Evolutionary conservation across 1,284 basidiomycete species (phyloP).

Genomic region (Ceratobasidium sp.): DNA sequence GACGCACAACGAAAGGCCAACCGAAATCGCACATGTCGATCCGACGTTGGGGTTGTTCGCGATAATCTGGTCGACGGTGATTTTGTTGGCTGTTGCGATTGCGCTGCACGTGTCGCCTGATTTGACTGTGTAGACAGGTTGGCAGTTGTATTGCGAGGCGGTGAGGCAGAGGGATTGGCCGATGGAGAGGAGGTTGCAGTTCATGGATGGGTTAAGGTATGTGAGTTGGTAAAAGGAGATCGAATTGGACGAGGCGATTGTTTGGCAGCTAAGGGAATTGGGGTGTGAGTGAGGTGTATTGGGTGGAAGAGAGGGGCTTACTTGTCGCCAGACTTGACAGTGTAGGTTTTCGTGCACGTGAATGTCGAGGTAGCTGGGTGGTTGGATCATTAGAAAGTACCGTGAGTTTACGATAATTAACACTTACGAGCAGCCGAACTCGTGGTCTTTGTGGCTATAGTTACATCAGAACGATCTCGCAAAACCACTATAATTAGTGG

Average conservation of each 20-base stretch:
- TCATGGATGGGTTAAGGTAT: conserved; percentile 14
- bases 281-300: too few relatives aligned
- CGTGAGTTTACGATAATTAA: neutral
- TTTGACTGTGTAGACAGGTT: neutral
- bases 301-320: neutral
- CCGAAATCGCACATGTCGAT: neutral
- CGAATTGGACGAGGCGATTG: conserved; percentile 9
- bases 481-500: too few relatives aligned
- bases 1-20: neutral
- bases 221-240: conserved; percentile 20
- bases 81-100: neutral
- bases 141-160: neutral
- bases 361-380: neutral
- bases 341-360: conserved; percentile 5
- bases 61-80: neutral
- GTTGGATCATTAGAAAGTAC: too few relatives aligned
- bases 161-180: conserved; percentile 21
- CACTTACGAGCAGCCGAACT: neutral
- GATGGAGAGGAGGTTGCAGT: conserved; percentile 21
- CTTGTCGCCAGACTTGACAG: conserved; percentile 13
- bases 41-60: conserved; percentile 14
- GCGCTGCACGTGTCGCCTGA: neutral
- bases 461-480: neutral
- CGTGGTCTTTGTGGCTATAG: neutral
- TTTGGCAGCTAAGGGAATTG: neutral